A percentile compares a stretch with the other conserved stretches of the same genome.
These are phyloP conservation scores for Garcia nutans DNA, from an alignment of 345 rosid genomes.

Conservation along the genomic window DNA sequence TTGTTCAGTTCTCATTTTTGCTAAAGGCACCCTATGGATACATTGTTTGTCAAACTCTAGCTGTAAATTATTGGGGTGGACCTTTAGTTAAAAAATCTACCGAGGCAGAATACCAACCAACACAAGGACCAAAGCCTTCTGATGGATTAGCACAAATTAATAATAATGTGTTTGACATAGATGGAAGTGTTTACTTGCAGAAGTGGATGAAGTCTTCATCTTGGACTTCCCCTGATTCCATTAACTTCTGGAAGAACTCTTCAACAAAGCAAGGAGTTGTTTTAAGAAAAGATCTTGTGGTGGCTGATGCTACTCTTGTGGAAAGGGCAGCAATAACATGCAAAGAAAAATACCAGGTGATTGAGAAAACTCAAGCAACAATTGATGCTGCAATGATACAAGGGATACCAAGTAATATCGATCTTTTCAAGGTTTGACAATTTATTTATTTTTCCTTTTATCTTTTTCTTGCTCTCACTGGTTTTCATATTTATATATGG, in stretches of 20 bases:
- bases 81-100: conserved; percentile 56
- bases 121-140: conserved; percentile 34
- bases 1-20: conserved; percentile 83
- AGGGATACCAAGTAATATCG: conserved; percentile 96
- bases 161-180: conserved; percentile 64
- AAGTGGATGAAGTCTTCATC: conserved; percentile 92
- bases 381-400: conserved; percentile 86
- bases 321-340: conserved; percentile 77
- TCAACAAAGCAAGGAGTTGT: conserved; percentile 56
- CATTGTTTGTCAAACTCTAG: conserved; percentile 74
- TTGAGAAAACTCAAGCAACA: conserved; percentile 91
- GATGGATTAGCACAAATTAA: conserved; percentile 46
- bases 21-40: conserved; percentile 73
- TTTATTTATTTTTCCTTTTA: conserved; percentile 2
- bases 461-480: background rate
- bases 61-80: conserved; percentile 89
- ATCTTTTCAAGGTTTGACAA: conserved; percentile 74
- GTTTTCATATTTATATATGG: background rate
- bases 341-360: conserved; percentile 59
- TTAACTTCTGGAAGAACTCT: conserved; percentile 71
- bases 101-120: conserved; percentile 37
- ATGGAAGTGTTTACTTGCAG: conserved; percentile 85
- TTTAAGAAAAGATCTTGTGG: conserved; percentile 78
- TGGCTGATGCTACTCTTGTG: conserved; percentile 64
- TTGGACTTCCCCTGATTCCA: conserved; percentile 73